phyloP scores from a whole-genome alignment of 2,329 filamentous ascomycete genomes.

The Grosmannia penicillata region DNA sequence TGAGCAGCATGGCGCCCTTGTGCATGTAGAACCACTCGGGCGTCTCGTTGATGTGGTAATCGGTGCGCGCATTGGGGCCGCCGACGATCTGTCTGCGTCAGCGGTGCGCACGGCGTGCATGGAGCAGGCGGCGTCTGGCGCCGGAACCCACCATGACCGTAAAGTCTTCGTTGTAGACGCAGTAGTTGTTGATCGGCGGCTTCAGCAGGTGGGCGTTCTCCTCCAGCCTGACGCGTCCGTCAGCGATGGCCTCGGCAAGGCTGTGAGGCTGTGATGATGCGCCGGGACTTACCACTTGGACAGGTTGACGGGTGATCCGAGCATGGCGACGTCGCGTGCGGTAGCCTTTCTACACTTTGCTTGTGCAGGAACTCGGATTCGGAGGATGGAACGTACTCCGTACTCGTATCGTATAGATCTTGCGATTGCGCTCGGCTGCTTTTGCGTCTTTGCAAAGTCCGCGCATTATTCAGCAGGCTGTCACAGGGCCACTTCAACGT shows the following conservation, averaged over 20 bases:
- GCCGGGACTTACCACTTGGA: slow-evolving; percentile 37
- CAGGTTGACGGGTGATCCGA: slow-evolving; percentile 36
- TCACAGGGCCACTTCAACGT: no score
- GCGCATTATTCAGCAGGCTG: no score
- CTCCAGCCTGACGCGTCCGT: slow-evolving; percentile 51
- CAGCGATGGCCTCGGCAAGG: not conserved
- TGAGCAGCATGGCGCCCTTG: slow-evolving; percentile 84
- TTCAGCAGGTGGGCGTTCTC: slow-evolving; percentile 85
- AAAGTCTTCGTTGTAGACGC: slow-evolving; percentile 74
- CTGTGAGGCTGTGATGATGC: not conserved
- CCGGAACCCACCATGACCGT: slow-evolving; percentile 64
- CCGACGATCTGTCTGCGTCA: slow-evolving; percentile 42
- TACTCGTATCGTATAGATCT: no score
- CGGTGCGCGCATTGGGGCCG: slow-evolving; percentile 86
- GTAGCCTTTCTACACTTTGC: no score
- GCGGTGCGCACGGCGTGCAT: no score
- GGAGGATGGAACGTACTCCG: no score
- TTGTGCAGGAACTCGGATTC: no score
- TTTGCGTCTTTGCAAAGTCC: no score
- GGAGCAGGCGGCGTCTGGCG: no score
- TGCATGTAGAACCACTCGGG: slow-evolving; percentile 98
- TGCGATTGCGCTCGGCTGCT: not conserved
- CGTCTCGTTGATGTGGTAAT: slow-evolving; percentile 96
- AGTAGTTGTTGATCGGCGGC: slow-evolving; percentile 95
- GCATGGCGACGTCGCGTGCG: slow-evolving; percentile 23